Evolutionary conservation across 768 basidiomycete species (phyloP), one percentile per base, ranked within the genome.

Genomic region (Kwoniella sp.): DNA sequence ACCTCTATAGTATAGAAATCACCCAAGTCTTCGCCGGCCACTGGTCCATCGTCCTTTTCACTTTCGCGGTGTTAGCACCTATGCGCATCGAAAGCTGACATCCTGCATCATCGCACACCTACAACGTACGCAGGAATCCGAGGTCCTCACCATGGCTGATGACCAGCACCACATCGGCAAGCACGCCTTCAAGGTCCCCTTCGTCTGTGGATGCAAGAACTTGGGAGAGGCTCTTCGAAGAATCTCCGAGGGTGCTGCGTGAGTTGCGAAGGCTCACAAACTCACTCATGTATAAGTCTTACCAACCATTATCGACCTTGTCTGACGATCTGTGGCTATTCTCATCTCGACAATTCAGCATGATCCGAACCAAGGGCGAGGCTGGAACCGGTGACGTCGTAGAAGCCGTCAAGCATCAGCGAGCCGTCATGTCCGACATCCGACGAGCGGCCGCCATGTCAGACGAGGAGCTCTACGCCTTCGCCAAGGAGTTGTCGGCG

Each of bases 121-220:
- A 15, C 29, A 23, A n/a, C 28, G 9, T 20, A 7, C 58, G 28
- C 50, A 67, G 73, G 82, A 82, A 76, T 81, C 80, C 58, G 82
- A 83, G 81, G 95, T 98, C 55, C 84, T 99, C 51, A 96, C 96
- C 0, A 92, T 92, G 23, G 95, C 96, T 13, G 95, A 99, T 80
- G 92, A 96, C 47, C 89, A 93, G 79, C 87, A 93, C 80, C 93
- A 95, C 84, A 92, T 98, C 83, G 93, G 92, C 84, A 99, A 99
- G 82, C 92, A 96, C 83, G 85, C 85, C 47, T 97, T 89, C 86
- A 96, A 96, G 68, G 82, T 82, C 15, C 93, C 93, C 12, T 95
- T 97, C 74, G 96, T 99, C 2, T 98, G 94, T 72, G 96, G 96
- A 63, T 91, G 92, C 63, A 89, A 91, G 60, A 89, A 95, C 81